phyloP scores from a whole-genome alignment of 495 filamentous ascomycete genomes.

The Penicillium bovifimosum region DNA sequence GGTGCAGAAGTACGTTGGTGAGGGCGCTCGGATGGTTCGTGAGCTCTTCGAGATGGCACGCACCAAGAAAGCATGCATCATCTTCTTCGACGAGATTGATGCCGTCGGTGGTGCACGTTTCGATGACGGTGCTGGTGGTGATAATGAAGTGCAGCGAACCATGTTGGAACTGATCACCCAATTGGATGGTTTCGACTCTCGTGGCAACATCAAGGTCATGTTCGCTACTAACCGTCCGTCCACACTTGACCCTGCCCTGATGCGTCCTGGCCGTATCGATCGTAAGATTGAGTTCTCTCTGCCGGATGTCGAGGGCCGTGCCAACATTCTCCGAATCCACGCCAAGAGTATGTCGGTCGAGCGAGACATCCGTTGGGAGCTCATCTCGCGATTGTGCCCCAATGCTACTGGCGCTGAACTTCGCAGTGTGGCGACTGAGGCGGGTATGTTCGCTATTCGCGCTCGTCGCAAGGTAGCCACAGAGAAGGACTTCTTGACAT shows the following conservation, averaged over 20 bases:
- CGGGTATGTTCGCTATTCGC: constrained; percentile 97
- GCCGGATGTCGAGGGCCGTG: constrained; percentile 91
- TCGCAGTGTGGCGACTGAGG: constrained; percentile 95
- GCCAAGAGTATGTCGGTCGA: constrained; percentile 99
- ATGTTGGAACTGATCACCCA: constrained; percentile 99
- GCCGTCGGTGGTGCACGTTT: constrained; percentile 97
- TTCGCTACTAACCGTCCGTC: constrained; percentile 97
- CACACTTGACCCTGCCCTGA: constrained; percentile 90
- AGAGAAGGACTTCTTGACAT: constrained; percentile 97
- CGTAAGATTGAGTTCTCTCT: constrained; percentile 98
- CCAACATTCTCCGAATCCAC: constrained; percentile 96
- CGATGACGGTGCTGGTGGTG: constrained; percentile 94
- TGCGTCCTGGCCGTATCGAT: constrained; percentile 96
- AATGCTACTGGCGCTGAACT: constrained; percentile 96
- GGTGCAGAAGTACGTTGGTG: constrained; percentile 98
- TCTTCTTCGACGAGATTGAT: constrained; percentile 99
- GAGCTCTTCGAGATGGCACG: constrained; percentile 99
- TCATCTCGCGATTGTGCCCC: constrained; percentile 93
- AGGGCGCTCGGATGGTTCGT: constrained; percentile 95
- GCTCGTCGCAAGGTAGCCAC: constrained; percentile 96
- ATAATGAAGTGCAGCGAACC: constrained; percentile 98
- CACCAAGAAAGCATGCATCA: constrained; percentile 99
- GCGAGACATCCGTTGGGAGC: constrained; percentile 96
- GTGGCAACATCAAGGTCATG: constrained; percentile 99
- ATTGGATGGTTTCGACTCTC: constrained; percentile 92